Conservation (phyloP, 1,139 yeast genomes). For the Taphrina communis region DNA sequence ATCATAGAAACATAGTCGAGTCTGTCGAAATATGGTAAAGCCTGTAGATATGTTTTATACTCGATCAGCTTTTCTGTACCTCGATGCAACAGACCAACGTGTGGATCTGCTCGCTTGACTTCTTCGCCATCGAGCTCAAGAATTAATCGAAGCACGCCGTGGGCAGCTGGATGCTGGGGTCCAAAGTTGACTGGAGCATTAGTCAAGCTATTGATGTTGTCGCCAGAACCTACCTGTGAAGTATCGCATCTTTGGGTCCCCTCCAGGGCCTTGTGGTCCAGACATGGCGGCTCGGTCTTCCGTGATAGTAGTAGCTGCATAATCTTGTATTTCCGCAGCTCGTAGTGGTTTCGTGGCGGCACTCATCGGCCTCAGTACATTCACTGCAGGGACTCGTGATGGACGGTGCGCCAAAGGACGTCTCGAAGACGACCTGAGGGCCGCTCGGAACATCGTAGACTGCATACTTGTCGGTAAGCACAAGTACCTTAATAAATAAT, state of each 20-base stretch:
- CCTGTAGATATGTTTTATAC: conserved; percentile 64
- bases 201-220: conserved; percentile 59
- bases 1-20: conserved; percentile 83
- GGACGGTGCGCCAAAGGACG: conserved; percentile 8
- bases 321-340: conserved; percentile 26
- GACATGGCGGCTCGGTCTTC: conserved; percentile 32
- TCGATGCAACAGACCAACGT: conserved; percentile 83
- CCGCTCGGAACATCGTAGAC: conserved; percentile 21
- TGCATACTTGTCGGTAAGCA: background rate
- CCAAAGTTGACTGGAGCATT: conserved; percentile 72
- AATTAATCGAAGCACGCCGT: conserved; percentile 86
- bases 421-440: conserved; percentile 10
- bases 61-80: conserved; percentile 90
- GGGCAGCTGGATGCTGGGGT: conserved; percentile 95
- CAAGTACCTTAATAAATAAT: background rate
- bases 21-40: conserved; percentile 86
- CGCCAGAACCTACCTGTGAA: conserved; percentile 25
- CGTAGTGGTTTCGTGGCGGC: conserved; percentile 38
- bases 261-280: conserved; percentile 31
- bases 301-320: conserved; percentile 35
- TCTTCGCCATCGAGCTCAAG: conserved; percentile 89
- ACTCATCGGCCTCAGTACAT: conserved; percentile 21
- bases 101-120: conserved; percentile 85
- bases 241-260: conserved; percentile 41
- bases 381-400: background rate